Evolutionary conservation across 2,329 filamentous ascomycete species (phyloP), one percentile per base, ranked within the genome.

Genomic region (Talaromyces amestolkiae): DNA sequence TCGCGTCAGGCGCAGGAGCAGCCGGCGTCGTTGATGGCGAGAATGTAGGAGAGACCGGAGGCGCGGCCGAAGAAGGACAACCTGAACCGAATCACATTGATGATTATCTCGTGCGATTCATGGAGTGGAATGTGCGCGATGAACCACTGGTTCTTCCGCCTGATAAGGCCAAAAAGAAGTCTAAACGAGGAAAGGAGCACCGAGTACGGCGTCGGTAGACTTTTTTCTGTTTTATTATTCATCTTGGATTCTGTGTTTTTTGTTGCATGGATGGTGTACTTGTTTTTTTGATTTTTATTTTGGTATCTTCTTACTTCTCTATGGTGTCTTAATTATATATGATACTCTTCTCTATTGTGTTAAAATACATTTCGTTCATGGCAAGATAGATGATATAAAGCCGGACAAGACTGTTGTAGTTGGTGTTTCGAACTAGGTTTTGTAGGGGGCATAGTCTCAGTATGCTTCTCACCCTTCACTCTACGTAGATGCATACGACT

Each of bases 61-160:
- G 77, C 31, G 74, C 45, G 61, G 66, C 19, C 54, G 53, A 31
- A 3, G 75, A 78, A 35, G 75, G 41, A 63, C 67, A 37, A 51
- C 78, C 80, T 19, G 78, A 81, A 54, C 83, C 89, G 66, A 79
- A 80, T 61, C 87, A 86, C 47, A 86, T 93, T 65, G 91, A 94
- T 73, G 88, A 92, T 61, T 92, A 90, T 74, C 89, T 95, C 84
- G 79, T 95, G 60, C 80, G 81, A 41, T 85, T 86, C 64, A 91
- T 93, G 87, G 83, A 84, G 54, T 87, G 81, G 80, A 80, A 84
- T 67, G 74, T 84, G 69, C 78, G 77, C 65, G 80, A 84, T 65
- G 78, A 83, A 54, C 81, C 82, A 22, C 75, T 84, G 31, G 76
- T 80, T 43, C 74, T 83, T 39, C 81, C 81, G 1, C 74, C 76